phyloP scores from a whole-genome alignment of 208 protist species.

The Acanthamoeba triangularis region DNA sequence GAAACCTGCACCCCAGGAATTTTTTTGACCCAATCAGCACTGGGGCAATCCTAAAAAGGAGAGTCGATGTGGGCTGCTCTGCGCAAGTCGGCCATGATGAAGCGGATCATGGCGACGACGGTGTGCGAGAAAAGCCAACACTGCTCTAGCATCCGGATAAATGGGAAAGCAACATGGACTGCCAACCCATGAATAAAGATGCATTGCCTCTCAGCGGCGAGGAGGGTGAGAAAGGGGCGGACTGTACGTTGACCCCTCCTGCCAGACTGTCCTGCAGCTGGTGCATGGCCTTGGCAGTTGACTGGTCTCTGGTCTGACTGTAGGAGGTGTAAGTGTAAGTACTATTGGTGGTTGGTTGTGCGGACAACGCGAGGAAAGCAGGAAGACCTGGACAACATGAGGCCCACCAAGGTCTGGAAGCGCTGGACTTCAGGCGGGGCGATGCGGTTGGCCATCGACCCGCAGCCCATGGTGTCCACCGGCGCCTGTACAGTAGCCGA shows the following conservation, averaged over 20 bases:
- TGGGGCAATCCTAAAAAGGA: too few species aligned
- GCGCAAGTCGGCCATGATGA: too few species aligned
- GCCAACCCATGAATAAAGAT: too few species aligned
- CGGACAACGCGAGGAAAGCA: background rate
- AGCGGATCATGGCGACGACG: too few species aligned
- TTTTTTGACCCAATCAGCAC: too few species aligned
- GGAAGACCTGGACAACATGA: conserved; percentile 28
- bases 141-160: too few species aligned
- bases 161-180: too few species aligned
- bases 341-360: too few species aligned
- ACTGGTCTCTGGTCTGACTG: conserved; percentile 10
- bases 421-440: background rate
- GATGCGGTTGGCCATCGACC: background rate
- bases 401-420: conserved; percentile 16
- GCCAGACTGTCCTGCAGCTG: background rate
- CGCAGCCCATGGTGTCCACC: conserved; percentile 64
- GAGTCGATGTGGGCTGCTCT: too few species aligned
- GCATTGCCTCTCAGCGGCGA: background rate
- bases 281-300: background rate
- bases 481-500: background rate
- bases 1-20: background rate
- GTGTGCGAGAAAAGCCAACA: too few species aligned
- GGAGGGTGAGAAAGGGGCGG: background rate
- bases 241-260: background rate
- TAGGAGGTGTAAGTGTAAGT: too few species aligned